Conservation (phyloP, 768 basidiomycete genomes). For the Tricholoma sp. region DNA sequence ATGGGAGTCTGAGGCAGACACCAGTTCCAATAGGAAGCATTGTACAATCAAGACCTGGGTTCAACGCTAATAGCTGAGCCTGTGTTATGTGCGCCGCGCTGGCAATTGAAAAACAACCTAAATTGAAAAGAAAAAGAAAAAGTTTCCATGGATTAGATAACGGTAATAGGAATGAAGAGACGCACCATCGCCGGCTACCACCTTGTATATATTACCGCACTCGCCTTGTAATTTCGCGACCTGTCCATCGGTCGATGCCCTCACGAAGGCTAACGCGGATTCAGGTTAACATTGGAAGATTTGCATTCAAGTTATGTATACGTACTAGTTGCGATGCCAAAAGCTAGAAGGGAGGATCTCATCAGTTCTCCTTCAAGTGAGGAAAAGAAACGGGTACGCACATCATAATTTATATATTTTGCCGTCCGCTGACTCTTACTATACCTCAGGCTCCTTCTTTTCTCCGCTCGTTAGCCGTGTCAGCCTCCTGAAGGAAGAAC, state of each 20-base stretch:
- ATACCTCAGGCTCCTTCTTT: background rate
- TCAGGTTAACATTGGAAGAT: background rate
- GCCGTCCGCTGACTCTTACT: too few relatives aligned
- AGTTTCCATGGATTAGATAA: background rate
- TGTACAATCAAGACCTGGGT: conserved; percentile 5
- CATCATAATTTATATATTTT: background rate
- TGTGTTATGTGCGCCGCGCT: conserved; percentile 1
- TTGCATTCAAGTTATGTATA: background rate
- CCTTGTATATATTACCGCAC: background rate
- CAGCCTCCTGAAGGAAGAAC: background rate
- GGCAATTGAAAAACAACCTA: conserved; percentile 4
- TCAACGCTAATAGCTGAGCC: conserved; percentile 2
- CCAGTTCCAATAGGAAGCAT: background rate
- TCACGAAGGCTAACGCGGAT: background rate
- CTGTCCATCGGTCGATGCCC: background rate
- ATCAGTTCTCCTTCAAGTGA: background rate
- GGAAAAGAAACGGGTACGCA: background rate
- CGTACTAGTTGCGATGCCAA: background rate
- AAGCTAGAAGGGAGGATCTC: background rate
- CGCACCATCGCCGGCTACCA: background rate
- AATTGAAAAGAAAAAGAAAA: background rate
- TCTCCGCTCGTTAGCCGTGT: background rate
- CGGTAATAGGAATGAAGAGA: background rate
- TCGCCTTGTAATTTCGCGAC: background rate
- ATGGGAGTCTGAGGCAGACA: conserved; percentile 2